These are phyloP conservation scores for Sporothrix globosa DNA, from an alignment of 2,329 filamentous ascomycete genomes.

Conservation along the genomic window DNA sequence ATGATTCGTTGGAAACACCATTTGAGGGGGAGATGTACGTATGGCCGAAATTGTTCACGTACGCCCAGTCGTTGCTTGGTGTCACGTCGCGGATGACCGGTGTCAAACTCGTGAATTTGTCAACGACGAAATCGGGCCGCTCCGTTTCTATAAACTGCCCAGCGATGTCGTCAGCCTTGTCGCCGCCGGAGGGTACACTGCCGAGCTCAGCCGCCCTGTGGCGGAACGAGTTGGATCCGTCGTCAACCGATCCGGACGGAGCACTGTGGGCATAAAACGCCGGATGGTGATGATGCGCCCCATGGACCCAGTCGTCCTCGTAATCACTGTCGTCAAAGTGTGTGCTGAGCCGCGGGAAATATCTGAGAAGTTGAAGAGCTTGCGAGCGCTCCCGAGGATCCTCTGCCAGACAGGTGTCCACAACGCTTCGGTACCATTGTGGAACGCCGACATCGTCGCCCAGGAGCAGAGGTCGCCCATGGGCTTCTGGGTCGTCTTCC, in stretches of 20 bases:
- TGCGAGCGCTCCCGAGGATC: constrained; percentile 72
- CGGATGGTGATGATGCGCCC: constrained; percentile 32
- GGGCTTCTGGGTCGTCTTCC: constrained; percentile 85
- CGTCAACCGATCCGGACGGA: constrained; percentile 48
- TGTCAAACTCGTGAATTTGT: constrained; percentile 42
- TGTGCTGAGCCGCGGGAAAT: constrained; percentile 61
- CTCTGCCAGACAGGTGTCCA: constrained; percentile 75
- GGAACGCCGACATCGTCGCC: constrained; percentile 67
- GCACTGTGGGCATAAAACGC: constrained; percentile 37
- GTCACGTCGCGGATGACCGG: constrained; percentile 49
- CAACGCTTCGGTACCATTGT: constrained; percentile 74
- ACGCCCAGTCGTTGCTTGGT: constrained; percentile 51
- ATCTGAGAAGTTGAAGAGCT: constrained; percentile 69
- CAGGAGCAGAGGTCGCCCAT: constrained; percentile 69
- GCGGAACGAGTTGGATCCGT: constrained; percentile 42
- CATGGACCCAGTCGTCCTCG: constrained; percentile 38
- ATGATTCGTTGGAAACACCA: constrained; percentile 48
- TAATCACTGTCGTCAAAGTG: constrained; percentile 38
- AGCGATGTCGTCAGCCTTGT: not conserved
- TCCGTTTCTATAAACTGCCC: constrained; percentile 35
- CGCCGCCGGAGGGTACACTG: not conserved
- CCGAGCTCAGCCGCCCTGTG: constrained; percentile 18
- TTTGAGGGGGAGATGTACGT: constrained; percentile 45
- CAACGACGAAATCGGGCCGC: constrained; percentile 47
- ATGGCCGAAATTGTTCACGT: constrained; percentile 43